Percentiles rank a stretch among this genome's conserved stretches.
Evolutionary conservation across 1,139 yeast species (phyloP).

Genomic region (Candida neerlandica): DNA sequence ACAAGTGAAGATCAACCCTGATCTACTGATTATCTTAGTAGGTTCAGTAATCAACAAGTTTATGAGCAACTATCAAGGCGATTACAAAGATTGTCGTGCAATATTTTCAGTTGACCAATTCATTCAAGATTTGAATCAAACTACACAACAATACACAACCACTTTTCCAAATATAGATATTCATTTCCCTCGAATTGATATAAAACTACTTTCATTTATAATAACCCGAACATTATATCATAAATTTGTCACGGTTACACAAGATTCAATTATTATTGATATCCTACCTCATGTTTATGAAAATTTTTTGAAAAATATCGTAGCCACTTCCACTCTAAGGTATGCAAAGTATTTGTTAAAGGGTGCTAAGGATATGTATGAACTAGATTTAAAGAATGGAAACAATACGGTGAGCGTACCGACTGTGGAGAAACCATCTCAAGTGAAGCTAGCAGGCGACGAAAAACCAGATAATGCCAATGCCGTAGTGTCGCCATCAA

Average conservation of each 20-base stretch:
- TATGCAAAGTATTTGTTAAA: conserved; percentile 30
- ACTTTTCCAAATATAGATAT: conserved; percentile 17
- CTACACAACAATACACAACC: conserved; percentile 20
- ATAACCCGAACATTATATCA: conserved; percentile 17
- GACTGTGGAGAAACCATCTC: neutral
- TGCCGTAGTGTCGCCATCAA: too few relatives aligned
- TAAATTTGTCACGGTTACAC: conserved; percentile 22
- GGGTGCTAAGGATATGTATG: conserved; percentile 30
- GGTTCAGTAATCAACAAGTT: conserved; percentile 33
- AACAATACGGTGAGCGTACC: neutral
- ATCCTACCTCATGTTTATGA: conserved; percentile 19
- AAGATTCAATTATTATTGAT: conserved; percentile 22
- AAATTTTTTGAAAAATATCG: conserved; percentile 26
- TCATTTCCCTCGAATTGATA: conserved; percentile 17
- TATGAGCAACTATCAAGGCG: conserved; percentile 20
- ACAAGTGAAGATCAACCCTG: conserved; percentile 19
- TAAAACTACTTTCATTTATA: conserved; percentile 16
- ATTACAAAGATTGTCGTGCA: conserved; percentile 17
- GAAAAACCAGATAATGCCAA: too few relatives aligned
- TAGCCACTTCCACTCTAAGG: conserved; percentile 27
- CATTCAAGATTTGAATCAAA: conserved; percentile 21
- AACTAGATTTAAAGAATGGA: conserved; percentile 6
- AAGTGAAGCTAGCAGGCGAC: neutral
- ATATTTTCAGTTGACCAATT: conserved; percentile 22
- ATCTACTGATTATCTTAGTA: conserved; percentile 25